These are phyloP conservation scores for Trichosporon ovoides DNA, from an alignment of 1,284 basidiomycete species.

Conservation along the genomic window DNA sequence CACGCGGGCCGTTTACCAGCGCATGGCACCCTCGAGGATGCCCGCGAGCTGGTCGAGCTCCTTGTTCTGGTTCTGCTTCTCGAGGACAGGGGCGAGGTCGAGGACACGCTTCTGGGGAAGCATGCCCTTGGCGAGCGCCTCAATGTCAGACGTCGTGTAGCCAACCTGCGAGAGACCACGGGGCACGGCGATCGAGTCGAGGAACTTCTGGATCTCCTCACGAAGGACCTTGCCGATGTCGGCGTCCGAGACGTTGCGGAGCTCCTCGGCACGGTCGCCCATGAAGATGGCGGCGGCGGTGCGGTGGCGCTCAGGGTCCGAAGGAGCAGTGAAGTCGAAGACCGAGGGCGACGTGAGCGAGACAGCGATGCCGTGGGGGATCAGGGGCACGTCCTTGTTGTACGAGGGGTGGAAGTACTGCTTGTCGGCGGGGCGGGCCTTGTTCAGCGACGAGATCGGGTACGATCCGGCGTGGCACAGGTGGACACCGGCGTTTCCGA, in stretches of 20 bases:
- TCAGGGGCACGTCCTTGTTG: constrained; percentile 73
- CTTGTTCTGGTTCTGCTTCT: constrained; percentile 67
- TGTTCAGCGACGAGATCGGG: constrained; percentile 84
- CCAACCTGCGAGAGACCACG: constrained; percentile 82
- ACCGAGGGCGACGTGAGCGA: constrained; percentile 84
- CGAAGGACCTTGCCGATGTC: constrained; percentile 77
- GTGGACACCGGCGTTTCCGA: constrained; percentile 90
- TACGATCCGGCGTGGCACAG: constrained; percentile 56
- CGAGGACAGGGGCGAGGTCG: constrained; percentile 42
- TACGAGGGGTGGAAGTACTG: constrained; percentile 70
- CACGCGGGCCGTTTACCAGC: constrained; percentile 30
- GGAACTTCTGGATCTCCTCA: constrained; percentile 85
- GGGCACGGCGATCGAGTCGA: constrained; percentile 77
- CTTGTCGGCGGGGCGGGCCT: constrained; percentile 79
- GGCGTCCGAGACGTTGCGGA: constrained; percentile 68
- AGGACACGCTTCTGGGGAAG: constrained; percentile 46
- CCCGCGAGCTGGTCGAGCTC: constrained; percentile 68
- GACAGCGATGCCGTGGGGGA: constrained; percentile 85
- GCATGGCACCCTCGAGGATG: constrained; percentile 56
- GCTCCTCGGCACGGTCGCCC: constrained; percentile 60
- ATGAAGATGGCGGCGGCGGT: constrained; percentile 82
- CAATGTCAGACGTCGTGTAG: constrained; percentile 54
- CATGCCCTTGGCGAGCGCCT: constrained; percentile 43
- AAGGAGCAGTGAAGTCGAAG: constrained; percentile 89
- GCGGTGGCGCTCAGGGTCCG: constrained; percentile 82